Evolutionary conservation across 495 filamentous ascomycete species (phyloP).

Genomic region (Penicillium robsamsonii): DNA sequence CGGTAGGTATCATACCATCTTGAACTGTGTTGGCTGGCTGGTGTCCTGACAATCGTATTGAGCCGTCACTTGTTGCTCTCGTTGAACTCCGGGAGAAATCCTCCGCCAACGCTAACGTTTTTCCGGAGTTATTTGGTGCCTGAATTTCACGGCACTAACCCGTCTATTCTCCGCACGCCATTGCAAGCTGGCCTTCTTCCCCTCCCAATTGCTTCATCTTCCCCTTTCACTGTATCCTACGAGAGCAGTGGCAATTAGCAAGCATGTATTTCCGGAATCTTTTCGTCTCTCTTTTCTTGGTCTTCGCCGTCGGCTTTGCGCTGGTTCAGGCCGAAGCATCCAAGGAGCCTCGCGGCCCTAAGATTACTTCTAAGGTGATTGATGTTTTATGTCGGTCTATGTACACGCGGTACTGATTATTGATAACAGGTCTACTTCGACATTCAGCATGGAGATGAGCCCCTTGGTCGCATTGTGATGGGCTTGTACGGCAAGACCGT

Average conservation of each 20-base stretch:
- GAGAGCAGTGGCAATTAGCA: slow-evolving; percentile 27
- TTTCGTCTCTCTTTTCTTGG: slow-evolving; percentile 66
- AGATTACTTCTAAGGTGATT: slow-evolving; percentile 88
- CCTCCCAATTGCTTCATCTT: slow-evolving; percentile 15
- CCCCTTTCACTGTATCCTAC: slow-evolving; percentile 11
- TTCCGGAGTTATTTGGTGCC: slow-evolving; percentile 22
- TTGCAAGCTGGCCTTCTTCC: slow-evolving; percentile 45
- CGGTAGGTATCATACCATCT: slow-evolving; percentile 31
- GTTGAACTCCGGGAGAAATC: slow-evolving; percentile 34
- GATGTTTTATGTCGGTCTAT: neutral
- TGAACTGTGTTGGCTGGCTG: slow-evolving; percentile 19
- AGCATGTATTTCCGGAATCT: slow-evolving; percentile 52
- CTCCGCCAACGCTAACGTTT: slow-evolving; percentile 38
- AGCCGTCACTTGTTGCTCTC: slow-evolving; percentile 12
- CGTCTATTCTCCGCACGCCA: slow-evolving; percentile 30
- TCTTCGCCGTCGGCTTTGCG: slow-evolving; percentile 62
- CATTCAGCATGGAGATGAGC: slow-evolving; percentile 83
- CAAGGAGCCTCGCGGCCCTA: slow-evolving; percentile 81
- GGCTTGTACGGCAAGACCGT: slow-evolving; percentile 98
- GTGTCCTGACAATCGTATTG: slow-evolving; percentile 10
- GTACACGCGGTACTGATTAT: slow-evolving; percentile 16
- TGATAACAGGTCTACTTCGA: slow-evolving; percentile 78
- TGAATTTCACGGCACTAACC: neutral
- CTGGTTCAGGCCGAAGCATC: slow-evolving; percentile 71
- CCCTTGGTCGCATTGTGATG: slow-evolving; percentile 82